Evolutionary conservation across 345 rosid species (phyloP).

Genomic region (Carallia pectinifolia): DNA sequence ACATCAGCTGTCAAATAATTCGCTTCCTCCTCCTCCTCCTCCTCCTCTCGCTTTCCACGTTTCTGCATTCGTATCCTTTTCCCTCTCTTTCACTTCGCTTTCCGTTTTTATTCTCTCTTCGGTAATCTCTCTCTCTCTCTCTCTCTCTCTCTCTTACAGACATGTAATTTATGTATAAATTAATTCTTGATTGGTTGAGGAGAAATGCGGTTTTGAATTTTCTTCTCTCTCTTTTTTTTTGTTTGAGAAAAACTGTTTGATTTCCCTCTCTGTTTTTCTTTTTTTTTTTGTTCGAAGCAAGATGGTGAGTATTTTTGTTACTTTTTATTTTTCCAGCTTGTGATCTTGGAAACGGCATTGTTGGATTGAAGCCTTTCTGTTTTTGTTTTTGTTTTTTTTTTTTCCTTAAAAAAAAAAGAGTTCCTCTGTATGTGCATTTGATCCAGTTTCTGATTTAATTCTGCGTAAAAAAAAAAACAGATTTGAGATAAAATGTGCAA

Average conservation of each 20-base stretch:
- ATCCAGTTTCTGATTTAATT: background rate
- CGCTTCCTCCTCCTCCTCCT: background rate
- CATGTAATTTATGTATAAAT: no score
- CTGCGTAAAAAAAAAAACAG: background rate
- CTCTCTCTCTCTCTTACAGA: background rate
- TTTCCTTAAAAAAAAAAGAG: background rate
- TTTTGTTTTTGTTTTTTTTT: no score
- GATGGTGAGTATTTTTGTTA: background rate
- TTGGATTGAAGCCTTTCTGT: no score
- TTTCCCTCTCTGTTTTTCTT: no score
- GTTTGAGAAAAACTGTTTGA: no score
- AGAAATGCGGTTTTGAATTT: background rate
- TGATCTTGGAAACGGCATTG: no score
- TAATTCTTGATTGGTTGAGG: background rate
- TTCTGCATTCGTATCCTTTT: background rate
- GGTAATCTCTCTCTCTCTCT: background rate
- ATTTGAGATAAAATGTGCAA: no score
- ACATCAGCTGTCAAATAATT: background rate
- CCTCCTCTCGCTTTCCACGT: no score
- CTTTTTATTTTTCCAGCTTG: background rate
- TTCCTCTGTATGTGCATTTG: background rate
- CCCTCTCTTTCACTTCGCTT: background rate
- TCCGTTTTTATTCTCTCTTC: background rate
- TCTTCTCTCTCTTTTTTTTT: background rate
- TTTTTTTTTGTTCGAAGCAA: background rate